Evolutionary conservation across 1,284 basidiomycete genomes (phyloP).

Genomic region (Malassezia sp.): DNA sequence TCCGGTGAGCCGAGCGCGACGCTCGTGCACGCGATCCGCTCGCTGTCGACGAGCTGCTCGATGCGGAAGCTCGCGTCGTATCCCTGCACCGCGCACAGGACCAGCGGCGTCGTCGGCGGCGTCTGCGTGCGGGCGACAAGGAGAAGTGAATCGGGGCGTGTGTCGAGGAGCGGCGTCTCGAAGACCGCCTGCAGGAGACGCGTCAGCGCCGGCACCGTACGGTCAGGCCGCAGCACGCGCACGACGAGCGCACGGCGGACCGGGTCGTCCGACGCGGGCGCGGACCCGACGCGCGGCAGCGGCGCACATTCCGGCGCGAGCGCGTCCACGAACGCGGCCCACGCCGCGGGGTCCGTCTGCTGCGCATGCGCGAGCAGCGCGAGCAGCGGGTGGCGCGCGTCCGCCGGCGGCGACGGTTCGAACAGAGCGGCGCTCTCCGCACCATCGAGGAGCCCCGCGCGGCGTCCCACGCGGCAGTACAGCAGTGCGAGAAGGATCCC

Average conservation of each 20-base stretch:
- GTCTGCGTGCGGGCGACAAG: conserved; percentile 25
- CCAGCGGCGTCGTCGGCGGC: conserved; percentile 31
- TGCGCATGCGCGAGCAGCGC: conserved; percentile 31
- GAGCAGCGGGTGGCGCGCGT: conserved; percentile 47
- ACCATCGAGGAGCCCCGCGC: conserved; percentile 55
- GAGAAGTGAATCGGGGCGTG: conserved; percentile 5
- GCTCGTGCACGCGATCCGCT: conserved; percentile 24
- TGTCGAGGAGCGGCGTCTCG: conserved; percentile 59
- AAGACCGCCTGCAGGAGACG: conserved; percentile 66
- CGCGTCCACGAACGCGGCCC: conserved; percentile 59
- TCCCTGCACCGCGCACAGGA: conserved; percentile 41
- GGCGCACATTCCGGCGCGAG: too few species aligned
- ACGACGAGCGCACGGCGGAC: conserved; percentile 62
- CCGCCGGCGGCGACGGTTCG: conserved; percentile 53
- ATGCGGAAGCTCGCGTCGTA: conserved; percentile 42
- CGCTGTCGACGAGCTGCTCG: conserved; percentile 32
- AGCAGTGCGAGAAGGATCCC: conserved; percentile 82
- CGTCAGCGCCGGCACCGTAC: conserved; percentile 67
- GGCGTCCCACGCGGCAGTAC: conserved; percentile 56
- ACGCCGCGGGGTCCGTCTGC: conserved; percentile 57
- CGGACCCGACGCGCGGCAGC: conserved; percentile 59
- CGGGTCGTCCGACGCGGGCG: conserved; percentile 28
- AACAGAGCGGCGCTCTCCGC: conserved; percentile 75
- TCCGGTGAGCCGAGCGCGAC: conserved; percentile 46
- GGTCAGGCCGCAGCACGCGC: conserved; percentile 81